Evolutionary conservation across 345 rosid species (phyloP).

Genomic region (Pugionium dolabratum): DNA sequence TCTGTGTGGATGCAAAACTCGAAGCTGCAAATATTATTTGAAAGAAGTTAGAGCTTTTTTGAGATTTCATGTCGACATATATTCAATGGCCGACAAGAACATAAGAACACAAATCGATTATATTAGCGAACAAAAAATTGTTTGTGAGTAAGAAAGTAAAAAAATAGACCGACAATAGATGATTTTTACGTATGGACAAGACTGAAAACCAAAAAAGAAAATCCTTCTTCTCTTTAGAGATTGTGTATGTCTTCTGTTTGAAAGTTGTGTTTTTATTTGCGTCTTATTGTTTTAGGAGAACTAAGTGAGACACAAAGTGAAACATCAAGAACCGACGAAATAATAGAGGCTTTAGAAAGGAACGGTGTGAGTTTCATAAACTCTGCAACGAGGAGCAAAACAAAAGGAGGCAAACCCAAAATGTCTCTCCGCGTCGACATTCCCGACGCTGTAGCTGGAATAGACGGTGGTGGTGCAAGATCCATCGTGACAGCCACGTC

Average conservation of each 20-base stretch:
- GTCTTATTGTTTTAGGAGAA: conserved; percentile 46
- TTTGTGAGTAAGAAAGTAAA: conserved; percentile 25
- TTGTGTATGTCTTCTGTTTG: conserved; percentile 11
- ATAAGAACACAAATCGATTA: conserved; percentile 22
- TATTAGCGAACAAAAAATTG: conserved; percentile 10
- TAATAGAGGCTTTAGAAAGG: conserved; percentile 69
- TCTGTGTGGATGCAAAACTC: conserved; percentile 32
- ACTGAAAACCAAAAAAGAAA: neutral
- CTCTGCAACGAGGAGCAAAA: conserved; percentile 58
- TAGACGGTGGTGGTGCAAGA: conserved; percentile 48
- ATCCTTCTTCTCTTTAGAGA: conserved; percentile 4
- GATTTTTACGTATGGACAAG: conserved; percentile 15
- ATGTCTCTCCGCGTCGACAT: conserved; percentile 74
- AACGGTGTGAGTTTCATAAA: conserved; percentile 75
- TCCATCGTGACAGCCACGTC: conserved; percentile 69
- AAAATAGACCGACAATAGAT: conserved; percentile 37
- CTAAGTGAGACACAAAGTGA: conserved; percentile 45
- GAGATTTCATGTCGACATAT: conserved; percentile 25
- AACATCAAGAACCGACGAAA: conserved; percentile 58
- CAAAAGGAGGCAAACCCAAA: conserved; percentile 75
- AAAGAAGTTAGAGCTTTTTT: conserved; percentile 15
- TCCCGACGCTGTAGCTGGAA: conserved; percentile 55
- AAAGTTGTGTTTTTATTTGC: neutral
- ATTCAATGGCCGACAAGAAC: conserved; percentile 42
- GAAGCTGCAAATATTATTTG: conserved; percentile 23